Percentiles rank a stretch among this genome's conserved stretches.
phyloP scores from a whole-genome alignment of 495 filamentous ascomycete species.

The Coniosporium apollinis region DNA sequence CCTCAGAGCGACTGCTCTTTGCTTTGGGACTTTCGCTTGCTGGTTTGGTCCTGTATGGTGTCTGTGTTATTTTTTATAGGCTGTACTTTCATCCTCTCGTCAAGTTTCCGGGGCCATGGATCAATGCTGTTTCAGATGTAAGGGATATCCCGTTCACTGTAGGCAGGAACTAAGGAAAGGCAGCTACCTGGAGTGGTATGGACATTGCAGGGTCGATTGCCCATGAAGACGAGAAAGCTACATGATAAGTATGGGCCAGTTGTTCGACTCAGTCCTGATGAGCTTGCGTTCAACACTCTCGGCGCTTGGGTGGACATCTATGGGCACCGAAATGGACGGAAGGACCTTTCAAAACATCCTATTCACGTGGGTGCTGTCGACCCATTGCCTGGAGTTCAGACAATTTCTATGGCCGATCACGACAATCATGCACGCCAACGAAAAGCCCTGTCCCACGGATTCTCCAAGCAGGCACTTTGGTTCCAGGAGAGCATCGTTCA shows the following conservation, averaged over 20 bases:
- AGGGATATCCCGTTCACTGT: too few relatives aligned
- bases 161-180: too few relatives aligned
- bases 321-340: slow-evolving; percentile 2
- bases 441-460: slow-evolving; percentile 10
- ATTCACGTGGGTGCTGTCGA: slow-evolving; percentile 13
- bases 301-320: slow-evolving; percentile 2
- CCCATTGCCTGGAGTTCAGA: slow-evolving; percentile 10
- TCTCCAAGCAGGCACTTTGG: slow-evolving; percentile 9
- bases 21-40: too few relatives aligned
- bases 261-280: slow-evolving; percentile 1
- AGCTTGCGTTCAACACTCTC: slow-evolving; percentile 1
- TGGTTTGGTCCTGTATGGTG: slow-evolving; percentile 6
- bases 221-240: slow-evolving; percentile 9
- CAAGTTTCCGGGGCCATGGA: slow-evolving; percentile 14
- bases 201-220: slow-evolving; percentile 10
- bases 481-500: slow-evolving; percentile 10
- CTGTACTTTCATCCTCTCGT: slow-evolving; percentile 14
- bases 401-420: slow-evolving; percentile 11
- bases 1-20: too few relatives aligned
- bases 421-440: slow-evolving; percentile 10
- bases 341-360: slow-evolving; percentile 12
- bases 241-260: slow-evolving; percentile 3
- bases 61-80: too few relatives aligned
- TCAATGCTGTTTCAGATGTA: too few relatives aligned
- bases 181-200: slow-evolving; percentile 10